These are phyloP conservation scores for Syzygium aromaticum DNA, from an alignment of 345 rosid genomes.

Conservation along the genomic window DNA sequence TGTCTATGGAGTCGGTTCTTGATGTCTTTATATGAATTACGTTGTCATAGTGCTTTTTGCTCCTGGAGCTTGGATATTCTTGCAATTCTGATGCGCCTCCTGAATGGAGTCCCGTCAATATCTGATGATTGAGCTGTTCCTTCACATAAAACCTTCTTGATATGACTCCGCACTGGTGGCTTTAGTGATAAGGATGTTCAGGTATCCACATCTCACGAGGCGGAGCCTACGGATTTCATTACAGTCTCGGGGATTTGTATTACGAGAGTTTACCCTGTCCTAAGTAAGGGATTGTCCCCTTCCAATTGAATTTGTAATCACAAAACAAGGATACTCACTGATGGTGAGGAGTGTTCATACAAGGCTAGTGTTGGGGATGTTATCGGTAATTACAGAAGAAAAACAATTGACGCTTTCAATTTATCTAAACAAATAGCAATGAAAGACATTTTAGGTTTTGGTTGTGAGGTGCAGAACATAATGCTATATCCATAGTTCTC, in stretches of 20 bases:
- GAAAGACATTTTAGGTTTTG: background rate
- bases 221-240: background rate
- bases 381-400: background rate
- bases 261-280: background rate
- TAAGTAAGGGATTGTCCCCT: background rate
- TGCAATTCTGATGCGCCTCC: background rate
- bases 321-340: background rate
- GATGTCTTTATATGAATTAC: background rate
- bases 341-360: background rate
- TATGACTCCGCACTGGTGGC: background rate
- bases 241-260: background rate
- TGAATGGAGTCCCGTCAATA: background rate
- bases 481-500: background rate
- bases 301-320: background rate
- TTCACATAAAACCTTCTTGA: background rate
- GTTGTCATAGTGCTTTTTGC: background rate
- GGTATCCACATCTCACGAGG: background rate
- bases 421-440: background rate
- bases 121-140: background rate
- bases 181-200: background rate
- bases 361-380: background rate
- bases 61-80: background rate
- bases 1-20: background rate
- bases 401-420: background rate
- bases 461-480: background rate